phyloP scores from a whole-genome alignment of 306 rosid genomes.

The Dryas alaskensis region DNA sequence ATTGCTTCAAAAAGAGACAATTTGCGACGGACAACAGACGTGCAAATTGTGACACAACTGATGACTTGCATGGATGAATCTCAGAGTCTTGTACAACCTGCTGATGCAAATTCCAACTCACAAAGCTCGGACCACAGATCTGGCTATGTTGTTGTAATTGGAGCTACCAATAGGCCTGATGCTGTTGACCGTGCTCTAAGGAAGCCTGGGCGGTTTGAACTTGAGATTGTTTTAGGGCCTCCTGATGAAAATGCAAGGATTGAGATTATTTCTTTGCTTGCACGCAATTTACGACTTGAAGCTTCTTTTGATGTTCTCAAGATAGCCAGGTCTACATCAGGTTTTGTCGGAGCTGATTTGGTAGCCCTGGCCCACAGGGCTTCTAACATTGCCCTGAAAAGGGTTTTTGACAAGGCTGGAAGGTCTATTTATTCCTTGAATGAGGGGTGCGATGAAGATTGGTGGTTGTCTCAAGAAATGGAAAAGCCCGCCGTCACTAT shows the following conservation, averaged over 20 bases:
- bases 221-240: conserved; percentile 46
- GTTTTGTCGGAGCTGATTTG: conserved; percentile 80
- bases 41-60: conserved; percentile 58
- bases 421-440: conserved; percentile 30
- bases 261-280: conserved; percentile 45
- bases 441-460: conserved; percentile 32
- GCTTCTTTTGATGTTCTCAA: conserved; percentile 56
- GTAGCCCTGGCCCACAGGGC: conserved; percentile 52
- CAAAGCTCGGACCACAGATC: conserved; percentile 32
- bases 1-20: conserved; percentile 63
- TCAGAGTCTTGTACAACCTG: conserved; percentile 18
- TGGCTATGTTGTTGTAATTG: conserved; percentile 68
- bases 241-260: conserved; percentile 47
- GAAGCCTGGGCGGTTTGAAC: conserved; percentile 72
- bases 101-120: conserved; percentile 21
- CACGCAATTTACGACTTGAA: conserved; percentile 38
- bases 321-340: conserved; percentile 66
- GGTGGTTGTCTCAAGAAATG: conserved; percentile 48
- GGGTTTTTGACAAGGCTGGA: conserved; percentile 37
- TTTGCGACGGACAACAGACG: conserved; percentile 59
- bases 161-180: conserved; percentile 81
- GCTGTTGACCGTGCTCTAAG: conserved; percentile 53
- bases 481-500: conserved; percentile 50
- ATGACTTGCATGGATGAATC: conserved; percentile 65
- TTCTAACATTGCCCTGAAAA: conserved; percentile 54